Base-by-base conservation (phyloP, 2,329 filamentous ascomycete genomes). In the Nectriaceae sp. region DNA sequence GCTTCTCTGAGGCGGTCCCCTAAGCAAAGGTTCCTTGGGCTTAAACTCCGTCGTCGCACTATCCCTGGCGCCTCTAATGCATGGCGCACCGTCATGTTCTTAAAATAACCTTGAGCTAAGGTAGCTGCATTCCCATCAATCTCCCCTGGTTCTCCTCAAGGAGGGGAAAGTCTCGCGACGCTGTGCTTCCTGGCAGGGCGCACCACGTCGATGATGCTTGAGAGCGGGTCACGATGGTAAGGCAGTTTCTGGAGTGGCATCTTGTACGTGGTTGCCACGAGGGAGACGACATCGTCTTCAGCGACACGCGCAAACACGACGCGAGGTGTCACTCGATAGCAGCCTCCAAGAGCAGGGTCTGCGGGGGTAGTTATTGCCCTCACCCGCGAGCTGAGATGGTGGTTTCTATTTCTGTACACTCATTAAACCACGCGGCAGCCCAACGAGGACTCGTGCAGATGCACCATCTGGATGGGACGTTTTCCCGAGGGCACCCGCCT, bases 391-490 rank as follows among this genome's bases (percentile, higher is more conserved):
- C 46, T 45, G 45, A 41, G 18, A 53, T 46, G 38, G 38, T 11
- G 21, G 55, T 50, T 55, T 53, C 58, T 60, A 59, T 59, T 57
- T 56, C 40, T 54, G 35, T 56, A 42, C 37, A 19, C 31, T 43
- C 44, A 18, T 36, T 18, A 31, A 40, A 48, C 42, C 46, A 26
- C 13, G 20, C 36, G 36, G 24, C 13, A 24, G n/a, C n/a, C n/a
- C n/a, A n/a, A n/a, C n/a, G n/a, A n/a, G n/a, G n/a, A n/a, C n/a
- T n/a, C 13, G 24, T 29, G 24, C 24, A 6, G 24, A 13, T 29
- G 24, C n/a, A n/a, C 24, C 24, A 13, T 6, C 24, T 29, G 6
- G 6, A 29, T 29, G 6, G 6, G 24, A 6, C 24, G 13, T 29
- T 6, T 29, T 29, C 13, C 24, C 24, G 24, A 29, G 10, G 24